Percentiles rank a stretch among this genome's conserved stretches.
Conservation (phyloP, 768 basidiomycete genomes). For the Cystofilobasidium macerans region DNA sequence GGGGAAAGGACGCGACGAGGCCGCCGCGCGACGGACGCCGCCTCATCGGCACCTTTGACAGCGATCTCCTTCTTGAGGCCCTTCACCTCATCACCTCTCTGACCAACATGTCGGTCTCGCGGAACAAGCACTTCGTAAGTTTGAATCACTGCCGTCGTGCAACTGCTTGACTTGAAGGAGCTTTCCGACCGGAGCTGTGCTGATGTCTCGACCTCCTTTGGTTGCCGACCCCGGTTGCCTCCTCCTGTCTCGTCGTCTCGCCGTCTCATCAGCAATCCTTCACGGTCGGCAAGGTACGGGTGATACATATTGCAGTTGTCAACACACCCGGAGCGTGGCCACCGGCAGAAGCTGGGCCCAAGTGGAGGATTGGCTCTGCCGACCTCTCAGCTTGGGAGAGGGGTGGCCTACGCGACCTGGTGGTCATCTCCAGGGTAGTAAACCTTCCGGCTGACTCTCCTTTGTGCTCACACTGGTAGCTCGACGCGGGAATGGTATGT, state of each 20-base stretch:
- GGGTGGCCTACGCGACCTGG: not conserved
- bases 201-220: too few species aligned
- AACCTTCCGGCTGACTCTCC: too few species aligned
- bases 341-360: too few species aligned
- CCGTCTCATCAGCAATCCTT: slow-evolving; percentile 42
- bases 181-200: not conserved
- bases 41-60: too few species aligned
- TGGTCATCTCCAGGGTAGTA: not conserved
- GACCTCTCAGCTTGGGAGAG: not conserved
- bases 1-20: too few species aligned
- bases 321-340: too few species aligned
- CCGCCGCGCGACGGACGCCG: too few species aligned
- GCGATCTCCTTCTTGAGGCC: too few species aligned
- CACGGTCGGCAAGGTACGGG: slow-evolving; percentile 92
- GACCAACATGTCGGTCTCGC: not conserved
- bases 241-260: not conserved
- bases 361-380: not conserved
- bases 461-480: not conserved
- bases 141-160: too few species aligned
- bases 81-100: not conserved
- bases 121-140: slow-evolving; percentile 4
- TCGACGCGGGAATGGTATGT: slow-evolving; percentile 18
- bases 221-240: not conserved
- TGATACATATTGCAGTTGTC: too few species aligned
- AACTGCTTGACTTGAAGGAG: too few species aligned